Conservation (phyloP, 2,329 filamentous ascomycete species). For the Colletotrichum simmondsii region DNA sequence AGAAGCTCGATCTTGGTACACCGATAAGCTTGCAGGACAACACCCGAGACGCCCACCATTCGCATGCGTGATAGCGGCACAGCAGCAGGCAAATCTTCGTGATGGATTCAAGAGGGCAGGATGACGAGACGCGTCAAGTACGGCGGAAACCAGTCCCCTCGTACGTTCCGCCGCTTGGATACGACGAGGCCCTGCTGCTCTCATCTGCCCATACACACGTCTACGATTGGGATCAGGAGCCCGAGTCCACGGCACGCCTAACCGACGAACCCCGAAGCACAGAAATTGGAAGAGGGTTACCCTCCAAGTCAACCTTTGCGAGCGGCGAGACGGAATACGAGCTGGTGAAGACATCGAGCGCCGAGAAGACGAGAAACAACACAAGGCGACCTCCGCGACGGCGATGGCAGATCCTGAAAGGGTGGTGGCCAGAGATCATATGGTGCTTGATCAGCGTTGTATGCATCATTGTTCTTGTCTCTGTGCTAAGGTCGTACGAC, state of each 20-base stretch:
- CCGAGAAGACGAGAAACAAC: not conserved
- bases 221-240: not conserved
- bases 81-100: not conserved
- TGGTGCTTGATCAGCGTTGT: conserved; percentile 5
- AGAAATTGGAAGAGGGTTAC: not conserved
- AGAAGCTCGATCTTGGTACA: not conserved
- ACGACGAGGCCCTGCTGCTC: conserved; percentile 15
- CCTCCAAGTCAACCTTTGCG: not conserved
- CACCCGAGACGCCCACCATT: not conserved
- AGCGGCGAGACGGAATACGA: conserved; percentile 1
- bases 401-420: not conserved
- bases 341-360: not conserved
- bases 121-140: not conserved
- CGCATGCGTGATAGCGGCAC: not conserved
- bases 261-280: not conserved
- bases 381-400: not conserved
- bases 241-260: not conserved
- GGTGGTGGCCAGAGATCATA: conserved; percentile 16
- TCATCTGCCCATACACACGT: conserved; percentile 8
- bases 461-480: conserved; percentile 37
- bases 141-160: conserved; percentile 6
- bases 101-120: conserved; percentile 9
- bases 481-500: conserved; percentile 31
- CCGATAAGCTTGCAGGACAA: not conserved
- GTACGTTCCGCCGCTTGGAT: conserved; percentile 3